Conservation (phyloP, 192 early-diverging fungal genomes). For the Coemansia sp. region DNA sequence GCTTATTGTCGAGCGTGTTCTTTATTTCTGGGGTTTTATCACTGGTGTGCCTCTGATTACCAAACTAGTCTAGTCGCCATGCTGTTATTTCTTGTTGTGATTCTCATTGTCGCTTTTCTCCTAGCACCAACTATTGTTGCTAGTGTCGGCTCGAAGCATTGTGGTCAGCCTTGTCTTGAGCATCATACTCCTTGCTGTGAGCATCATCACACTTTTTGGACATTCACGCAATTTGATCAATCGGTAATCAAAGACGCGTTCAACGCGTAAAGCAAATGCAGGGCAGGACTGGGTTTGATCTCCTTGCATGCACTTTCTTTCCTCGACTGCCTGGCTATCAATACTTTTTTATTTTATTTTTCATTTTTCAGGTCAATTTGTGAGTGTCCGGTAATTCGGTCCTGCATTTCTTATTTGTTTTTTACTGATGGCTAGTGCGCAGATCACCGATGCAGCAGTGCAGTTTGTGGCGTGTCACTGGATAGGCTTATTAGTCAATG, state of each 20-base stretch:
- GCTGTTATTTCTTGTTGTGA: too few species aligned
- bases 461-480: conserved; percentile 28
- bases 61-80: too few species aligned
- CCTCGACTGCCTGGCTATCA: background rate
- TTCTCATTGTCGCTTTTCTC: too few species aligned
- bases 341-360: background rate
- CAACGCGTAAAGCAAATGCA: background rate
- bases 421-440: conserved; percentile 8
- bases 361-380: background rate
- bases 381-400: background rate
- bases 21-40: too few species aligned
- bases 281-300: background rate
- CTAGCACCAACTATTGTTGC: too few species aligned
- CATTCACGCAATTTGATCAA: background rate
- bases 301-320: background rate
- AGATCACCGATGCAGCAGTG: conserved; percentile 5
- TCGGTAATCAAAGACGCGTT: background rate
- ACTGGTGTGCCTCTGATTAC: too few species aligned
- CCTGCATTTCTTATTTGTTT: background rate
- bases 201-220: too few species aligned
- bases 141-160: too few species aligned
- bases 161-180: too few species aligned
- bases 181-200: too few species aligned
- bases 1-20: too few species aligned
- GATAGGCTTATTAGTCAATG: conserved; percentile 16